phyloP scores from a whole-genome alignment of 441 rosid genomes.

The Populus hybrid region DNA sequence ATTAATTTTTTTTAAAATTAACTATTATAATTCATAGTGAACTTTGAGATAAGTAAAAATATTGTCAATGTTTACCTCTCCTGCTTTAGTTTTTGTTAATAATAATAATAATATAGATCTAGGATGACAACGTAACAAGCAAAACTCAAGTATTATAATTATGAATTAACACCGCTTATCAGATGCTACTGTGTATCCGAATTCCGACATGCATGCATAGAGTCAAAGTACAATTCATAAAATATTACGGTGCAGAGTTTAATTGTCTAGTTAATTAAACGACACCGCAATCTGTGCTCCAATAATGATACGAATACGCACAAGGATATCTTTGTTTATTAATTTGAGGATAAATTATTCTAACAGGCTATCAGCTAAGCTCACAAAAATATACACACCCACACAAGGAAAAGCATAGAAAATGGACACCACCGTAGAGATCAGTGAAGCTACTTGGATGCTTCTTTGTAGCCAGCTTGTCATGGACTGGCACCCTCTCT shows the following conservation, averaged over 20 bases:
- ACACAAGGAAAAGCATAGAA: background rate
- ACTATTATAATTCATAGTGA: no score
- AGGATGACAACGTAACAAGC: background rate
- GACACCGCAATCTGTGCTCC: background rate
- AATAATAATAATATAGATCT: no score
- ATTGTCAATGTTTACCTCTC: no score
- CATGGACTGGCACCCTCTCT: slow-evolving; percentile 30
- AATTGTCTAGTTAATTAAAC: background rate
- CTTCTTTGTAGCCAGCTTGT: slow-evolving; percentile 43
- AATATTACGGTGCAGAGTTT: background rate
- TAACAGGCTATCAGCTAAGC: background rate
- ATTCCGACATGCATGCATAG: background rate
- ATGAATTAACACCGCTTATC: background rate
- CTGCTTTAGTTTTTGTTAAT: no score
- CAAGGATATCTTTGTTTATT: slow-evolving; percentile 1
- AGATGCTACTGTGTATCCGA: background rate
- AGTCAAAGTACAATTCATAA: background rate
- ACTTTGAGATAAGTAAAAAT: no score
- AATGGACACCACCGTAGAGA: background rate
- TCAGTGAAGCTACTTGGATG: slow-evolving; percentile 22
- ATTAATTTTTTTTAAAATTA: no score
- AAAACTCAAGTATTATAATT: background rate
- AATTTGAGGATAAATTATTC: background rate
- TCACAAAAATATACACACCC: background rate
- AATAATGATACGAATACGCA: background rate